These are phyloP conservation scores for Metarhizium rileyi DNA, from an alignment of 2,329 filamentous ascomycete species.

Conservation along the genomic window DNA sequence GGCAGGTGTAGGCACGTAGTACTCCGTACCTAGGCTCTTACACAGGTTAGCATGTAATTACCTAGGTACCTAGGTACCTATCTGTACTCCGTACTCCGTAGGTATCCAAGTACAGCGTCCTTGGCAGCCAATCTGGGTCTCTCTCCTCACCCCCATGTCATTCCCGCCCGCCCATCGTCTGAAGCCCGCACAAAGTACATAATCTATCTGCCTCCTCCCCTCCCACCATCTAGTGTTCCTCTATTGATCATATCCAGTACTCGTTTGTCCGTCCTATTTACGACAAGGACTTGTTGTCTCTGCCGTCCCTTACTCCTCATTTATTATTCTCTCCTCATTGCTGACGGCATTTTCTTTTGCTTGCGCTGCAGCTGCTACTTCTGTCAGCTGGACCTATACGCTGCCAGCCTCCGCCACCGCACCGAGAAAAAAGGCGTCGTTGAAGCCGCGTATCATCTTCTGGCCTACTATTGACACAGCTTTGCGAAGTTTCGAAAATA, in stretches of 20 bases:
- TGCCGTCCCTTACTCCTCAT: neutral
- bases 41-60: too few relatives aligned
- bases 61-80: too few relatives aligned
- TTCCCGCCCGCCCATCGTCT: slow-evolving; percentile 1
- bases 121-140: too few relatives aligned
- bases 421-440: neutral
- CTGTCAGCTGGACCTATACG: neutral
- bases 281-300: neutral
- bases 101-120: too few relatives aligned
- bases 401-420: neutral
- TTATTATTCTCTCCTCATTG: neutral
- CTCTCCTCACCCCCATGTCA: neutral
- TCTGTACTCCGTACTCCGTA: too few relatives aligned
- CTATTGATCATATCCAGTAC: neutral
- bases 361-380: neutral
- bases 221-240: neutral
- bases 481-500: neutral
- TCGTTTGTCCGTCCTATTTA: neutral
- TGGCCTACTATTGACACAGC: neutral
- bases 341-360: neutral
- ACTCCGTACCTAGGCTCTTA: too few relatives aligned
- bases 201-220: slow-evolving; percentile 5
- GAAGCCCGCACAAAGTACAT: slow-evolving; percentile 6
- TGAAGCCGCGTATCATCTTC: neutral
- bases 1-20: too few relatives aligned